These are phyloP conservation scores for Teunomyces stri DNA, from an alignment of 805 yeast genomes.

Conservation along the genomic window DNA sequence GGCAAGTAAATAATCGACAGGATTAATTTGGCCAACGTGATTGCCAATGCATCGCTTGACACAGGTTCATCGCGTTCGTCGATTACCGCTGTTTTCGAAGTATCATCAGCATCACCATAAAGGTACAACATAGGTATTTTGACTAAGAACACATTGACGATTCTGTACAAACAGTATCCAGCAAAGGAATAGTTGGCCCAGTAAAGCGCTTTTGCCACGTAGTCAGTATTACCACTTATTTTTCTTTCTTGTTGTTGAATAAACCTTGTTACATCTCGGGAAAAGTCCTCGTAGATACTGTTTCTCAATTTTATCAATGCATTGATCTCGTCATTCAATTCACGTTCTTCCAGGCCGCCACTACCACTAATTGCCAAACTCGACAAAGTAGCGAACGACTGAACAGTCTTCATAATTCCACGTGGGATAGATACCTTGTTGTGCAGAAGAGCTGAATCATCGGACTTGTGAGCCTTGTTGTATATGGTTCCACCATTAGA, in stretches of 20 bases:
- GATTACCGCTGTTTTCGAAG: conserved; percentile 3
- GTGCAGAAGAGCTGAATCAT: conserved; percentile 11
- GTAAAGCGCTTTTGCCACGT: conserved; percentile 5
- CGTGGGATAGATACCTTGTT: conserved; percentile 19
- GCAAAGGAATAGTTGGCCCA: conserved; percentile 33
- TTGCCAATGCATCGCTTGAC: conserved; percentile 47
- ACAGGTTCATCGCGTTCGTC: conserved; percentile 5
- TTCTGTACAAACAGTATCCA: conserved; percentile 49
- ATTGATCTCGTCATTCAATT: conserved; percentile 38
- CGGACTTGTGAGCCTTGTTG: conserved; percentile 14
- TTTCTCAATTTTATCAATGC: conserved; percentile 32
- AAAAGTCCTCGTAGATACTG: conserved; percentile 30
- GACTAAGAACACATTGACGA: conserved; percentile 40
- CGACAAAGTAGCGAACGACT: conserved; percentile 38
- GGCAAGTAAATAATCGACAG: conserved; percentile 23
- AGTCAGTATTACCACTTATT: background rate
- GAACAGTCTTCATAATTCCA: conserved; percentile 38
- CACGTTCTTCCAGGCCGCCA: conserved; percentile 25
- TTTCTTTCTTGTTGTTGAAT: conserved; percentile 10
- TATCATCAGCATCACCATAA: background rate
- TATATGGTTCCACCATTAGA: conserved; percentile 26
- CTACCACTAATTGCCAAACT: conserved; percentile 10
- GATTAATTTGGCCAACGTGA: conserved; percentile 44
- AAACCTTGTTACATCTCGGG: conserved; percentile 17
- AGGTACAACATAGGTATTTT: conserved; percentile 31